Evolutionary conservation across 2,329 filamentous ascomycete genomes (phyloP).

Genomic region (Simplicillium sp.): DNA sequence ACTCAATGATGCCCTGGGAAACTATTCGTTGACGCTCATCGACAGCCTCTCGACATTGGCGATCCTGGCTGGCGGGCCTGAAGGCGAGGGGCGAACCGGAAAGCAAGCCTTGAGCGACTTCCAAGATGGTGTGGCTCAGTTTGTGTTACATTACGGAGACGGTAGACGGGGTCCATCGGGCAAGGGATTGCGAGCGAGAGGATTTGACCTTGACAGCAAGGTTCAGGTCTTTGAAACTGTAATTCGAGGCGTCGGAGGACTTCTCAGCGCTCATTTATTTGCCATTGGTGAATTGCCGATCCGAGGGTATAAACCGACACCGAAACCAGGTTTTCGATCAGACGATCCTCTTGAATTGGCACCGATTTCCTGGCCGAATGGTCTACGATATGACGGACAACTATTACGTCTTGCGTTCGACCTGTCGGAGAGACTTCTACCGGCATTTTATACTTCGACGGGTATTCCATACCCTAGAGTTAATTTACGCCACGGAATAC

Average conservation of each 20-base stretch:
- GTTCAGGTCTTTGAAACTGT: slow-evolving; percentile 98
- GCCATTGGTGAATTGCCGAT: slow-evolving; percentile 87
- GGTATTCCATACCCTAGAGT: slow-evolving; percentile 92
- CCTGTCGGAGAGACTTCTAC: slow-evolving; percentile 72
- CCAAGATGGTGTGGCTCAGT: slow-evolving; percentile 64
- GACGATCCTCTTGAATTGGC: slow-evolving; percentile 35
- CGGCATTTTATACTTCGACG: slow-evolving; percentile 84
- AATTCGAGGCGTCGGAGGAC: slow-evolving; percentile 81
- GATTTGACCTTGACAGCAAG: slow-evolving; percentile 94
- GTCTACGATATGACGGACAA: slow-evolving; percentile 80
- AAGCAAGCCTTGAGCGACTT: slow-evolving; percentile 57
- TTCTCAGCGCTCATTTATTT: slow-evolving; percentile 89
- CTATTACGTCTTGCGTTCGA: slow-evolving; percentile 83
- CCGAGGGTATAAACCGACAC: slow-evolving; percentile 56
- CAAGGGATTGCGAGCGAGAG: slow-evolving; percentile 61
- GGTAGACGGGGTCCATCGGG: slow-evolving; percentile 60
- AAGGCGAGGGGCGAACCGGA: slow-evolving; percentile 24
- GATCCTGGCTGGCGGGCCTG: slow-evolving; percentile 71
- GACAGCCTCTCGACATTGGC: slow-evolving; percentile 92
- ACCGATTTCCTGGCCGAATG: slow-evolving; percentile 63
- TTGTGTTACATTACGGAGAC: slow-evolving; percentile 82
- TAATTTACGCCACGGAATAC: slow-evolving; percentile 82
- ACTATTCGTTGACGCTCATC: slow-evolving; percentile 92
- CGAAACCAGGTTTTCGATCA: slow-evolving; percentile 11
- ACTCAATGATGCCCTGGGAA: slow-evolving; percentile 90